Percentiles rank a stretch among this genome's conserved stretches.
These are phyloP conservation scores for Silene vulgaris DNA, from an alignment of 179 eudicot species.

Conservation along the genomic window DNA sequence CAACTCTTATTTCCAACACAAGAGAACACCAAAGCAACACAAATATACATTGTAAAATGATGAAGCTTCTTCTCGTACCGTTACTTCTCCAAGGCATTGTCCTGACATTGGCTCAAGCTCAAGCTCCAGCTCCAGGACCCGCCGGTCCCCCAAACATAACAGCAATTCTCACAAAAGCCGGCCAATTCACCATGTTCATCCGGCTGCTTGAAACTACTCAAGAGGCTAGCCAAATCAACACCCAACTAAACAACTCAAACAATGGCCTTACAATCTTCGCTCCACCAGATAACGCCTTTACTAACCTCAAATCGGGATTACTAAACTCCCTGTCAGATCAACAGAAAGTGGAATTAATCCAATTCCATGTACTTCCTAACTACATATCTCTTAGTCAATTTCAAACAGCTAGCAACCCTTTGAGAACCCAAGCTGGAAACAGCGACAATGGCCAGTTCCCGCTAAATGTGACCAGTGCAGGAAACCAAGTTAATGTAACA, in stretches of 20 bases:
- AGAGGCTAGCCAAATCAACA: slow-evolving; percentile 53
- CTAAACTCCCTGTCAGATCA: slow-evolving; percentile 70
- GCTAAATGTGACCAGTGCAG: slow-evolving; percentile 67
- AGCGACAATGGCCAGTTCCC: slow-evolving; percentile 49
- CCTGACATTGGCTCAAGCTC: slow-evolving; percentile 35
- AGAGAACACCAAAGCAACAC: not conserved
- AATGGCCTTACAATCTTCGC: slow-evolving; percentile 74
- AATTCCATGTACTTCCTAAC: slow-evolving; percentile 64
- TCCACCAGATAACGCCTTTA: slow-evolving; percentile 76
- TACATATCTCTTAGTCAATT: slow-evolving; percentile 52
- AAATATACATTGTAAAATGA: not conserved
- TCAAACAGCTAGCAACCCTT: slow-evolving; percentile 79
- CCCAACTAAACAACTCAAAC: slow-evolving; percentile 73
- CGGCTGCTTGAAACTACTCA: slow-evolving; percentile 58
- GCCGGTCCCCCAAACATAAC: slow-evolving; percentile 70
- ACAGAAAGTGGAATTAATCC: slow-evolving; percentile 57
- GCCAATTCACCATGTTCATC: slow-evolving; percentile 63
- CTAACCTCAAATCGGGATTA: slow-evolving; percentile 58
- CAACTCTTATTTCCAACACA: not conserved
- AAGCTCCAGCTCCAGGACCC: slow-evolving; percentile 61
- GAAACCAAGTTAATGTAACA: slow-evolving; percentile 70
- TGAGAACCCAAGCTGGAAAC: slow-evolving; percentile 84
- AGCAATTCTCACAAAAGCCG: slow-evolving; percentile 63
- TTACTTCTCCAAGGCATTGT: slow-evolving; percentile 28
- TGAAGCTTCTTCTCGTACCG: slow-evolving; percentile 23